Conservation (phyloP, 78 protist species). For the Dictyostelium intermedium region DNA sequence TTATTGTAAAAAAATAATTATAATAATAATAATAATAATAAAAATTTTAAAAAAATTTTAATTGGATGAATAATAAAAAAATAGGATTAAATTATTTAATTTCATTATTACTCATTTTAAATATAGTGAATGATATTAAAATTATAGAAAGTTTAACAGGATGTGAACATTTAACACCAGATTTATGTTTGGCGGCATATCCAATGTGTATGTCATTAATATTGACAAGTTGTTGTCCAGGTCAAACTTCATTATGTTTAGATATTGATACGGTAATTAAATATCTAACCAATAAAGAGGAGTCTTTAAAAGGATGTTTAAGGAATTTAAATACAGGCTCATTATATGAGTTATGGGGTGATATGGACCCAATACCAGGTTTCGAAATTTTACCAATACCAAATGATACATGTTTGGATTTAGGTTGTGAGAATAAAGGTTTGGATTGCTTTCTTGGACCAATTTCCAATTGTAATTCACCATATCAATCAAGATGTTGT, state of each 20-base stretch:
- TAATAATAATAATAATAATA: no score
- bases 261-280: background rate
- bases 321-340: background rate
- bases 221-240: slow-evolving; percentile 30
- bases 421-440: slow-evolving; percentile 1
- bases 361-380: background rate
- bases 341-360: background rate
- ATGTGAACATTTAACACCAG: background rate
- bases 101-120: no score
- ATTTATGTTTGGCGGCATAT: slow-evolving; percentile 26
- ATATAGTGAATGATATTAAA: background rate
- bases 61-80: background rate
- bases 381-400: background rate
- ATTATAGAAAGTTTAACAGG: background rate
- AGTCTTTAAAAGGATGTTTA: background rate
- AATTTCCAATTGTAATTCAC: background rate
- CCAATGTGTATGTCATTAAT: slow-evolving; percentile 10
- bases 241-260: slow-evolving; percentile 16
- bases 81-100: no score
- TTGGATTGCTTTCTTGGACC: background rate
- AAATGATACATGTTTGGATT: background rate
- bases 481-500: background rate
- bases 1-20: no score
- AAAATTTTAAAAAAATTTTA: no score
- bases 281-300: background rate